phyloP scores from a whole-genome alignment of 805 yeast genomes.

The Kodamaea leandrae region DNA sequence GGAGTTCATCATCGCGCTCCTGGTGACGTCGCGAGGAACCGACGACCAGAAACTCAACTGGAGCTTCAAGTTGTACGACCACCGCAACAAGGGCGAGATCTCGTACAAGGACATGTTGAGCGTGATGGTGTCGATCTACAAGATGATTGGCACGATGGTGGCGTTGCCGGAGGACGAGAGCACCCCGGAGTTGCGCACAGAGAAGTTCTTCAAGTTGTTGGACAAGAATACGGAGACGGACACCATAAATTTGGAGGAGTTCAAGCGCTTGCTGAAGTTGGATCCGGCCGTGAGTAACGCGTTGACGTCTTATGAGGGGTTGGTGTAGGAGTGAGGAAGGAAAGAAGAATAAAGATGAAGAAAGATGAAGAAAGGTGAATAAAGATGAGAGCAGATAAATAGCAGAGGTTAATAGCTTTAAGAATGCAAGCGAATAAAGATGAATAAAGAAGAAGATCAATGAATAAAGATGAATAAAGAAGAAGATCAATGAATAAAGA shows the following conservation, averaged over 20 bases:
- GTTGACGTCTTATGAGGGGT: constrained; percentile 74
- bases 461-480: too few species aligned
- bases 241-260: constrained; percentile 73
- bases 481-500: too few species aligned
- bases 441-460: too few species aligned
- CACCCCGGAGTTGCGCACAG: constrained; percentile 85
- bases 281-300: constrained; percentile 79
- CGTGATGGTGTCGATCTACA: constrained; percentile 80
- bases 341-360: not conserved
- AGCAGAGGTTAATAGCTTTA: too few species aligned
- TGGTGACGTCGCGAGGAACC: constrained; percentile 83
- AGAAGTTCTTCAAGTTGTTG: constrained; percentile 73
- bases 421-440: too few species aligned
- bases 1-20: constrained; percentile 85
- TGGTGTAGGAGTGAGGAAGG: constrained; percentile 59
- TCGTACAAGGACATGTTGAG: constrained; percentile 74
- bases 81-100: constrained; percentile 74
- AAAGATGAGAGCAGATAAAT: too few species aligned
- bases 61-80: constrained; percentile 88
- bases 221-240: constrained; percentile 68
- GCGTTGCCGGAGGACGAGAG: constrained; percentile 82
- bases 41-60: constrained; percentile 81
- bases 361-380: too few species aligned
- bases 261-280: constrained; percentile 72
- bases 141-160: constrained; percentile 95